A percentile compares a stretch with the other conserved stretches of the same genome.
These are phyloP conservation scores for Hypoxylon crocopeplum DNA, from an alignment of 495 filamentous ascomycete species.

Conservation along the genomic window DNA sequence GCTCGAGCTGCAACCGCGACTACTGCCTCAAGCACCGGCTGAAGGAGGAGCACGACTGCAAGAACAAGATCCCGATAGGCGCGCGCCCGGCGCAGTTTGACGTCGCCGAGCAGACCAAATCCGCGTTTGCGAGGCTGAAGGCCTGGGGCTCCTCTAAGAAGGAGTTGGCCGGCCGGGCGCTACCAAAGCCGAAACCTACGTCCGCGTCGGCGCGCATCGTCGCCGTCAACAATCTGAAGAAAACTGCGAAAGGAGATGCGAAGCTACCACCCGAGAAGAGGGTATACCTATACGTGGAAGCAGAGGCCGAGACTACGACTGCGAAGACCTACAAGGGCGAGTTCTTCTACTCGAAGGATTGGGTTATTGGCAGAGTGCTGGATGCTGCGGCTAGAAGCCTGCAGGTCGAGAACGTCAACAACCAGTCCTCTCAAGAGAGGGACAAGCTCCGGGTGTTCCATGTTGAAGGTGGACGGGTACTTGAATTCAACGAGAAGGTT, in stretches of 20 bases:
- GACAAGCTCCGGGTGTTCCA: constrained; percentile 86
- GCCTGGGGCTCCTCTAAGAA: constrained; percentile 59
- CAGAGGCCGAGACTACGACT: constrained; percentile 77
- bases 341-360: constrained; percentile 85
- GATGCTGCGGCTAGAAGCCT: constrained; percentile 85
- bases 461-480: constrained; percentile 82
- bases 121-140: constrained; percentile 71
- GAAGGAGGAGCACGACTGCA: constrained; percentile 86
- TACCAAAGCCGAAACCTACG: constrained; percentile 67
- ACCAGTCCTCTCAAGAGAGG: constrained; percentile 77
- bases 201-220: constrained; percentile 64
- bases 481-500: constrained; percentile 85
- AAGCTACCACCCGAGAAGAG: constrained; percentile 79
- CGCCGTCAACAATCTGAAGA: constrained; percentile 78
- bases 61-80: constrained; percentile 67
- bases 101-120: constrained; percentile 58
- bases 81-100: constrained; percentile 58
- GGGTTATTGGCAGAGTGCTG: constrained; percentile 86
- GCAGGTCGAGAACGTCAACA: constrained; percentile 88
- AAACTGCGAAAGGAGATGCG: constrained; percentile 85
- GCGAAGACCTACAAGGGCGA: constrained; percentile 77
- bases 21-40: constrained; percentile 95
- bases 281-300: constrained; percentile 85
- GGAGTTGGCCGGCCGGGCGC: constrained; percentile 51
- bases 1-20: constrained; percentile 75